Evolutionary conservation across 164 flowering plant species (phyloP), one percentile per base, ranked within the genome.

Genomic region (Macadamia integrifolia): DNA sequence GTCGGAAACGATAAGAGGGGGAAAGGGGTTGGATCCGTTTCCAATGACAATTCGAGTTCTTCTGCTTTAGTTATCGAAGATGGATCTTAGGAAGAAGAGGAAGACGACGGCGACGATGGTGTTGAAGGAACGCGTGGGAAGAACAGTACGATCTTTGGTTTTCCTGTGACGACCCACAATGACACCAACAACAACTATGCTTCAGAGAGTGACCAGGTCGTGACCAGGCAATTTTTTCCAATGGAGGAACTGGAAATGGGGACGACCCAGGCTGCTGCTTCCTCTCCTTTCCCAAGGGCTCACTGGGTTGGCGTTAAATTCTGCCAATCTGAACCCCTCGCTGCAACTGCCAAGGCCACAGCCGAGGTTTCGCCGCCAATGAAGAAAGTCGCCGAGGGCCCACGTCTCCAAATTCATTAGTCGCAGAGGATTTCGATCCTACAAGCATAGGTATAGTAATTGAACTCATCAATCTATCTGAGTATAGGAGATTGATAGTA

Each of bases 331-430:
- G 88, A 84, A 60, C 71, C 79, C 11, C 40, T 46, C 18, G 61
- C 30, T 29, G 62, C 68, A 12, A 2, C 40, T 35, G 77, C 52
- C 0, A 72, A 76, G 58, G 23, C 78, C 11, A 46, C 23, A 23
- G 23, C 29, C 7, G 85, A 73, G 46, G 73, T 65, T n/a, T 46
- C 85, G 3, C 96, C 83, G 77, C 90, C 92, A 40, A 18, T 84
- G 75, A 95, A 91, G 86, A 95, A 91, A 89, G 96, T 72, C 80
- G 99, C 58, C 82, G 98, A 0, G 98, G 99, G 0, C 99, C 99
- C 0, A 64, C 98, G 88, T 95, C 99, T 3, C 23, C 23, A 23
- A 23, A 23, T 23, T 23, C 23, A 23, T 23, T 23, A 0, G 23
- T n/a, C 23, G 23, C 23, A 23, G 23, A 23, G 23, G 23, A 23